Conservation (phyloP, 2,329 filamentous ascomycete genomes). For the Orbilia brochopaga region DNA sequence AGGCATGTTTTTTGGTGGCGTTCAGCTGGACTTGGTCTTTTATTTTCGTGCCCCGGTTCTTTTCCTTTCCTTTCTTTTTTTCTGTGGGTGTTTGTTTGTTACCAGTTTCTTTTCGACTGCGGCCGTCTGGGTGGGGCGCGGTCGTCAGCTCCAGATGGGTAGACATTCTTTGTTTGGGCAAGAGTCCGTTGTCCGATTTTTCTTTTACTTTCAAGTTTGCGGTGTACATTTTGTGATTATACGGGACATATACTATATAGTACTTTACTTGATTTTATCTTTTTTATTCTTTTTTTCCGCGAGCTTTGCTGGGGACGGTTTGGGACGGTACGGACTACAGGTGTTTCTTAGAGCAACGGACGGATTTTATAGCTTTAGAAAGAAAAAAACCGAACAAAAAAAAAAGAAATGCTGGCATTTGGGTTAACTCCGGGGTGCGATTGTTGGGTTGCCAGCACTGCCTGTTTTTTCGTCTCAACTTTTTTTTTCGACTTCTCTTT, state of each 20-base stretch:
- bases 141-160: neutral
- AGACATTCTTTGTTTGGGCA: constrained; percentile 13
- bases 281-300: neutral
- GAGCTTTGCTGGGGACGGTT: neutral
- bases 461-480: neutral
- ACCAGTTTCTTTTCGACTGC: neutral
- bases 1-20: constrained; percentile 11
- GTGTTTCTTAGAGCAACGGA: constrained; percentile 7
- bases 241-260: neutral
- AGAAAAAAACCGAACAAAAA: neutral
- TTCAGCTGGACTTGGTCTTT: constrained; percentile 13
- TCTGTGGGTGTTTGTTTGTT: neutral
- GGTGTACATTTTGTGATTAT: neutral
- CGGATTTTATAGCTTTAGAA: neutral
- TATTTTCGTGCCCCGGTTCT: constrained; percentile 1
- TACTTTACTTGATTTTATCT: neutral
- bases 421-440: neutral
- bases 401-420: constrained; percentile 2
- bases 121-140: neutral
- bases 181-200: neutral
- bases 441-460: constrained; percentile 1
- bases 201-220: neutral
- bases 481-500: neutral
- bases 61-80: constrained; percentile 12
- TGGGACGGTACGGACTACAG: neutral